phyloP scores from a whole-genome alignment of 352 stramenopile species.

The Phytophthora agathidicida region DNA sequence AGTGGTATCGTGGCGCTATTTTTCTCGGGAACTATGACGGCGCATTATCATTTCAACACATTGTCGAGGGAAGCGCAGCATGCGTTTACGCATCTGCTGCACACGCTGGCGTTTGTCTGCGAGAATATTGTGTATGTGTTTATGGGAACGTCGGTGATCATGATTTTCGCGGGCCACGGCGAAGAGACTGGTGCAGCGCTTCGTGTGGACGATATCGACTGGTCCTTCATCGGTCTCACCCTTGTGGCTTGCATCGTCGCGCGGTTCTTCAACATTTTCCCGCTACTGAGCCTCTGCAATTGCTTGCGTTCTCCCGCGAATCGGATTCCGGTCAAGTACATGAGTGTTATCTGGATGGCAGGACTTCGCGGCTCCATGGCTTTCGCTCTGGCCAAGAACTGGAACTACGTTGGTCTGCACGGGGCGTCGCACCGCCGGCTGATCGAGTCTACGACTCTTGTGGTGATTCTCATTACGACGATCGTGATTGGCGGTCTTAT shows the following conservation, averaged over 20 bases:
- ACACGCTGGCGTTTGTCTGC: conserved; percentile 81
- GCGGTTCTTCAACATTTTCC: conserved; percentile 83
- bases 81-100: conserved; percentile 85
- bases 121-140: conserved; percentile 89
- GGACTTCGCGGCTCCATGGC: conserved; percentile 94
- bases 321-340: conserved; percentile 74
- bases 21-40: conserved; percentile 92
- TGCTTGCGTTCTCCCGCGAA: conserved; percentile 57
- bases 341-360: conserved; percentile 92
- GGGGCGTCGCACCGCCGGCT: conserved; percentile 76
- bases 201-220: conserved; percentile 83
- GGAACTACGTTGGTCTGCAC: conserved; percentile 76
- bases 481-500: conserved; percentile 82
- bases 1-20: conserved; percentile 95
- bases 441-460: conserved; percentile 87
- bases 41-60: conserved; percentile 89
- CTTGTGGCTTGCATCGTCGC: conserved; percentile 69
- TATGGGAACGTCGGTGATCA: conserved; percentile 86
- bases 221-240: conserved; percentile 82
- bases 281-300: conserved; percentile 76
- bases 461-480: conserved; percentile 88
- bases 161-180: conserved; percentile 78
- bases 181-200: conserved; percentile 63
- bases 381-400: conserved; percentile 91
- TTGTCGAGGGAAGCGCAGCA: conserved; percentile 83